Evolutionary conservation across 2,329 filamentous ascomycete species (phyloP).

Genomic region (Exophiala viscosa): DNA sequence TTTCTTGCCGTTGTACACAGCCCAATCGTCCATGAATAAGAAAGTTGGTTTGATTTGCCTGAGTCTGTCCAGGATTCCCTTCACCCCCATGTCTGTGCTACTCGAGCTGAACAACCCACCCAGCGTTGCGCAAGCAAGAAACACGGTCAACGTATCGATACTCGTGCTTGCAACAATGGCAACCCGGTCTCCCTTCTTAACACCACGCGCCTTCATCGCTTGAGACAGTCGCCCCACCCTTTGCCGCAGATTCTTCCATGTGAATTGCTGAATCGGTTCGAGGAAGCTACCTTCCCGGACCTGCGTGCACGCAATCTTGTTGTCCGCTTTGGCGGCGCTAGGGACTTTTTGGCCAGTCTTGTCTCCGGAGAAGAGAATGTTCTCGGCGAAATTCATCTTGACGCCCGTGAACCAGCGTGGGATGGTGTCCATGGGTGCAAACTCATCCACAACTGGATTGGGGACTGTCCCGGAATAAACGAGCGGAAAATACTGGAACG

Average conservation of each 20-base stretch:
- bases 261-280: conserved; percentile 49
- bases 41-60: conserved; percentile 72
- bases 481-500: conserved; percentile 58
- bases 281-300: conserved; percentile 41
- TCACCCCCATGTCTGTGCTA: conserved; percentile 79
- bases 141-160: conserved; percentile 68
- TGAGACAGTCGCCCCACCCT: conserved; percentile 59
- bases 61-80: conserved; percentile 70
- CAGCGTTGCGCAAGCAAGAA: conserved; percentile 65
- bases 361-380: conserved; percentile 58
- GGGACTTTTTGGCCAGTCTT: conserved; percentile 41
- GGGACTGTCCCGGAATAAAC: conserved; percentile 57
- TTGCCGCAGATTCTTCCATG: conserved; percentile 63
- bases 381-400: conserved; percentile 73
- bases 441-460: conserved; percentile 63
- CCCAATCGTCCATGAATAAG: conserved; percentile 78
- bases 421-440: conserved; percentile 63
- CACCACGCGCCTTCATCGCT: conserved; percentile 63
- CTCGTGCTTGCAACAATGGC: conserved; percentile 73
- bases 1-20: conserved; percentile 74
- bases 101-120: conserved; percentile 73
- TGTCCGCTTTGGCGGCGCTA: conserved; percentile 62
- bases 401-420: conserved; percentile 76
- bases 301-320: conserved; percentile 67
- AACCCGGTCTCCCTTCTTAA: conserved; percentile 68